These are phyloP conservation scores for Saccharomycopsis fodiens DNA, from an alignment of 805 yeast genomes.

Conservation along the genomic window DNA sequence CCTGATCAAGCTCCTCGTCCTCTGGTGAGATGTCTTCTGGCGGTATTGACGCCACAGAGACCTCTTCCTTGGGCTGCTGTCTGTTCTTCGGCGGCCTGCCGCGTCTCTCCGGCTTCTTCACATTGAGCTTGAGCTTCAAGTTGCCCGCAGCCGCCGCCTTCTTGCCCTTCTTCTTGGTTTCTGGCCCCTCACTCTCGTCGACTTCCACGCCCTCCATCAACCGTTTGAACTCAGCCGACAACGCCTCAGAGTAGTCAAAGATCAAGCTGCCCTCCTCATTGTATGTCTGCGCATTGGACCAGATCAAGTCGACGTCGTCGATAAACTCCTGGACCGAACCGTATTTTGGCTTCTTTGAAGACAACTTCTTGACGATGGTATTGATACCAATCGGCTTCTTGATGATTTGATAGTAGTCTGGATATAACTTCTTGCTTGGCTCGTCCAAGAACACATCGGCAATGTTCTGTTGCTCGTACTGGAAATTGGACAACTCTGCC, in stretches of 20 bases:
- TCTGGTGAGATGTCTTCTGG: slow-evolving; percentile 5
- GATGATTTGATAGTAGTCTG: slow-evolving; percentile 73
- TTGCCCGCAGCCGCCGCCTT: not conserved
- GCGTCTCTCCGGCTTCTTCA: slow-evolving; percentile 8
- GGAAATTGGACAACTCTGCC: slow-evolving; percentile 23
- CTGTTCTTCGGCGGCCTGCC: slow-evolving; percentile 5
- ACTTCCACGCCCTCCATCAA: slow-evolving; percentile 27
- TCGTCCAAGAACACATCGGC: slow-evolving; percentile 70
- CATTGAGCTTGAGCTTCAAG: not conserved
- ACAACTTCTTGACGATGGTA: slow-evolving; percentile 46
- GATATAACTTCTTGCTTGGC: slow-evolving; percentile 62
- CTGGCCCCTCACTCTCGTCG: not conserved
- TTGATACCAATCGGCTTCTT: slow-evolving; percentile 68
- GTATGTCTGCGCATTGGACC: slow-evolving; percentile 70
- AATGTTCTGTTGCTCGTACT: slow-evolving; percentile 28
- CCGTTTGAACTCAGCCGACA: slow-evolving; percentile 45
- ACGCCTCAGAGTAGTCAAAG: slow-evolving; percentile 58
- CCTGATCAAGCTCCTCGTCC: slow-evolving; percentile 13
- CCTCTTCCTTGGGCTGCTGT: slow-evolving; percentile 11
- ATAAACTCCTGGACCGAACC: slow-evolving; percentile 51
- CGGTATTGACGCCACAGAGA: not conserved
- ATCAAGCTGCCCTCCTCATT: slow-evolving; percentile 70
- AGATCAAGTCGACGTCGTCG: slow-evolving; percentile 53
- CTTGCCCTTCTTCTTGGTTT: slow-evolving; percentile 4
- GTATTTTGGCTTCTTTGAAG: slow-evolving; percentile 36